These are phyloP conservation scores for Camillea tinctor DNA, from an alignment of 2,329 filamentous ascomycete species.

Conservation along the genomic window DNA sequence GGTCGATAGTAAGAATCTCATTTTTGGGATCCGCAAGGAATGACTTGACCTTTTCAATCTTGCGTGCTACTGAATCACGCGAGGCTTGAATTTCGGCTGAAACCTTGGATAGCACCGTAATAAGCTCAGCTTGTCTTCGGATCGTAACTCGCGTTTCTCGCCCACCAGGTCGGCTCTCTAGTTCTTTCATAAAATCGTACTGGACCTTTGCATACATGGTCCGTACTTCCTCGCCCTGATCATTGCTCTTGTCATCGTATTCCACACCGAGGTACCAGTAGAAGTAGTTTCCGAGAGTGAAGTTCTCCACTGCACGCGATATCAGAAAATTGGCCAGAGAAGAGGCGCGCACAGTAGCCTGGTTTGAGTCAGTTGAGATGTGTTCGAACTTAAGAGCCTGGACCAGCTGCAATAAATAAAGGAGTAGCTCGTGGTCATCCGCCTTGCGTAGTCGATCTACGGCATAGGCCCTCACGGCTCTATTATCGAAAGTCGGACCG, in stretches of 20 bases:
- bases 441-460: conserved; percentile 89
- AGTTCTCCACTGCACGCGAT: conserved; percentile 80
- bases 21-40: conserved; percentile 87
- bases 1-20: conserved; percentile 78
- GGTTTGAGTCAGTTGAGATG: conserved; percentile 60
- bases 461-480: conserved; percentile 85
- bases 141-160: conserved; percentile 72
- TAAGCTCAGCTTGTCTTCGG: conserved; percentile 82
- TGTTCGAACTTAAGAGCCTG: conserved; percentile 95
- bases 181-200: conserved; percentile 91
- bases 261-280: conserved; percentile 99
- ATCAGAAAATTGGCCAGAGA: conserved; percentile 90
- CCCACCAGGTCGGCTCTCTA: conserved; percentile 71
- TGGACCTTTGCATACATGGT: conserved; percentile 90
- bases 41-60: conserved; percentile 81
- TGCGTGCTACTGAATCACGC: conserved; percentile 72
- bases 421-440: conserved; percentile 84
- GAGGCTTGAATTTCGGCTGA: conserved; percentile 84
- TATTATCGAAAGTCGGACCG: conserved; percentile 87
- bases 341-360: conserved; percentile 64
- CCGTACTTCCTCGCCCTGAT: conserved; percentile 72
- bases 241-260: conserved; percentile 78
- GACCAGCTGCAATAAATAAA: conserved; percentile 91
- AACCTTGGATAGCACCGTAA: conserved; percentile 83
- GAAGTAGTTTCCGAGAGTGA: conserved; percentile 89